phyloP scores from a whole-genome alignment of 257 asterid genomes.

The Solanum okadae region DNA sequence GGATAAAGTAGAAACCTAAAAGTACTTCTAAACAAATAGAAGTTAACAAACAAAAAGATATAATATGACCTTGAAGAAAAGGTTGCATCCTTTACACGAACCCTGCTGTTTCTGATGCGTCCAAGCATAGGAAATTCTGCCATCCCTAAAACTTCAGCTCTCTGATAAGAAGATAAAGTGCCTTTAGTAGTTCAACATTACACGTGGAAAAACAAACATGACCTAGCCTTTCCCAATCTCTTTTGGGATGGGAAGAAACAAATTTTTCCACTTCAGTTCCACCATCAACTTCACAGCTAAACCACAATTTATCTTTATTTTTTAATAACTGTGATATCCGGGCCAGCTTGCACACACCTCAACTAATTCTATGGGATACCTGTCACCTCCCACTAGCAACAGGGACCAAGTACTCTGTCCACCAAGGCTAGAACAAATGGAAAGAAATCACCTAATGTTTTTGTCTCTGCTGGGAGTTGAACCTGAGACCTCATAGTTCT shows the following conservation, averaged over 20 bases:
- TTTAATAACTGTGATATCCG: background rate
- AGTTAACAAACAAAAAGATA: background rate
- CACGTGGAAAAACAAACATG: background rate
- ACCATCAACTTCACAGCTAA: background rate
- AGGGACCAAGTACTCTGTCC: background rate
- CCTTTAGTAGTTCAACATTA: background rate
- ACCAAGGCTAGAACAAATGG: background rate
- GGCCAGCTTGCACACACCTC: background rate
- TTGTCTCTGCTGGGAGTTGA: background rate
- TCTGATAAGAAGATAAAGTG: slow-evolving; percentile 30
- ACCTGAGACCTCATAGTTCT: background rate
- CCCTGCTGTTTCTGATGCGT: slow-evolving; percentile 87
- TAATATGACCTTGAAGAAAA: slow-evolving; percentile 78
- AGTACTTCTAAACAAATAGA: background rate
- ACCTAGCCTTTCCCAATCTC: background rate
- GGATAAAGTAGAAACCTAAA: background rate
- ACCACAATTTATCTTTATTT: background rate
- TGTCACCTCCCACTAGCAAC: background rate
- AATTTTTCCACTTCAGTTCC: background rate
- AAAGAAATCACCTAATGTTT: background rate
- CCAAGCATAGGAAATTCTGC: slow-evolving; percentile 92
- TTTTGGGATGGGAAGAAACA: background rate
- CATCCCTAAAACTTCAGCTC: slow-evolving; percentile 81
- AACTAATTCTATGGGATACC: background rate
- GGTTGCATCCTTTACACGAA: slow-evolving; percentile 72